Evolutionary conservation across 2,329 filamentous ascomycete genomes (phyloP).

Genomic region (Niveomyces coronatus): DNA sequence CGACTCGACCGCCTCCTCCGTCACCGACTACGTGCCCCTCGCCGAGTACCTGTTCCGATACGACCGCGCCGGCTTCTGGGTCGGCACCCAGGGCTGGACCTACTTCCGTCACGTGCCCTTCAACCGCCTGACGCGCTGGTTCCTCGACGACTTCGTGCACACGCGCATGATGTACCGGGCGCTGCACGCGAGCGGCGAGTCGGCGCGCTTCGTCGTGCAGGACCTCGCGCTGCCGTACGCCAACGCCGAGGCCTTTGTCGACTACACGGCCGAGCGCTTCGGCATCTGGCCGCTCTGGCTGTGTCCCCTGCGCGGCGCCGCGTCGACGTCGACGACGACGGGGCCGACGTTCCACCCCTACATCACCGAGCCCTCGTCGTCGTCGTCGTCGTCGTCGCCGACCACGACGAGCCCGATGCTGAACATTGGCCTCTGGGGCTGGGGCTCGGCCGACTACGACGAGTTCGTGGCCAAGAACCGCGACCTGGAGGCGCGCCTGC

Average conservation of each 20-base stretch:
- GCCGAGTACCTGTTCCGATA: constrained; percentile 69
- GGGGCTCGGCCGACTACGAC: constrained; percentile 45
- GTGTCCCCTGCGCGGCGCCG: too few relatives aligned
- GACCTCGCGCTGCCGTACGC: constrained; percentile 51
- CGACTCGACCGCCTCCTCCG: constrained; percentile 12
- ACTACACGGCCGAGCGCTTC: constrained; percentile 41
- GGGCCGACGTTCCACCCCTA: constrained; percentile 48
- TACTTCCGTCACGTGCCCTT: constrained; percentile 59
- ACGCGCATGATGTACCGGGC: constrained; percentile 67
- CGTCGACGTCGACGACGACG: too few relatives aligned
- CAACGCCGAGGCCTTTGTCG: constrained; percentile 41
- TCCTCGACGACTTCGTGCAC: constrained; percentile 62
- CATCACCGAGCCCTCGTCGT: constrained; percentile 18
- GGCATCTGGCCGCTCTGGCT: constrained; percentile 52
- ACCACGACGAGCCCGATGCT: constrained; percentile 33
- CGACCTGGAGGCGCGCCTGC: constrained; percentile 58
- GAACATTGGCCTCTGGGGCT: constrained; percentile 71
- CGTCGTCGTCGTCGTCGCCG: constrained; percentile 1
- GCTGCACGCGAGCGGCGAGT: constrained; percentile 56
- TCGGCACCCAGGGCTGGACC: constrained; percentile 52
- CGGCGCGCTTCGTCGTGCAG: constrained; percentile 56
- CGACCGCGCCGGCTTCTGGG: constrained; percentile 68
- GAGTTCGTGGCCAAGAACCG: constrained; percentile 63
- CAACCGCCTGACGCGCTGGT: constrained; percentile 53
- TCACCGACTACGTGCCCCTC: constrained; percentile 51